A percentile compares a stretch with the other conserved stretches of the same genome.
phyloP scores from a whole-genome alignment of 257 asterid species.

The Solanum pinnatisectum region DNA sequence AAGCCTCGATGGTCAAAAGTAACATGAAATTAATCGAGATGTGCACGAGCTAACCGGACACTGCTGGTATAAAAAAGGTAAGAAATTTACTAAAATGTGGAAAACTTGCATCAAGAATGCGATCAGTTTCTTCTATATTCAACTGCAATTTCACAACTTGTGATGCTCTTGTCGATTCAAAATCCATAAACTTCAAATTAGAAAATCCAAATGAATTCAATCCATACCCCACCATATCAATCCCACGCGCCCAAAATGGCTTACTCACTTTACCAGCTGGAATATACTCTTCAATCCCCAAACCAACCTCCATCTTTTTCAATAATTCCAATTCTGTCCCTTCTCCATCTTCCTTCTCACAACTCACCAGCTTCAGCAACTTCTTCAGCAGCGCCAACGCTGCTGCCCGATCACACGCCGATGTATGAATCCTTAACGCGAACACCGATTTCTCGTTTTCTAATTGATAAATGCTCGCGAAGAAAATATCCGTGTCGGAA shows the following conservation, averaged over 20 bases:
- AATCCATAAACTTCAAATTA: conserved; percentile 42
- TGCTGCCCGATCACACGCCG: conserved; percentile 62
- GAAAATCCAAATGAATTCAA: conserved; percentile 63
- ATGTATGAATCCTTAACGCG: conserved; percentile 66
- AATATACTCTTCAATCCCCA: conserved; percentile 61
- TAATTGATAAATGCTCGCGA: conserved; percentile 45
- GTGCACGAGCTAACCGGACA: no score
- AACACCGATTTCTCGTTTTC: conserved; percentile 26
- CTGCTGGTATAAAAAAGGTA: no score
- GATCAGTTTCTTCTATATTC: conserved; percentile 35
- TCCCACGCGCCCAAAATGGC: conserved; percentile 84
- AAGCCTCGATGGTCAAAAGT: no score
- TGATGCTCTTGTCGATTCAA: conserved; percentile 41
- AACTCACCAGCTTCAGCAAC: conserved; percentile 26
- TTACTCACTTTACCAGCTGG: conserved; percentile 60
- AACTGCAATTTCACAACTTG: conserved; percentile 54
- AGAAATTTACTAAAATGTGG: no score
- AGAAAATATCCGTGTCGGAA: conserved; percentile 30
- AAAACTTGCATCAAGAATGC: conserved; percentile 53
- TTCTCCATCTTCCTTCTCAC: background rate
- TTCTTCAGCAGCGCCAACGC: conserved; percentile 56
- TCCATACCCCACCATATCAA: conserved; percentile 74
- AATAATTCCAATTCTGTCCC: conserved; percentile 14
- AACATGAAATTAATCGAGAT: no score
- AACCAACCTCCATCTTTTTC: conserved; percentile 22